Base-by-base conservation (phyloP, 805 yeast species). In the Kregervanrija delftensis region DNA sequence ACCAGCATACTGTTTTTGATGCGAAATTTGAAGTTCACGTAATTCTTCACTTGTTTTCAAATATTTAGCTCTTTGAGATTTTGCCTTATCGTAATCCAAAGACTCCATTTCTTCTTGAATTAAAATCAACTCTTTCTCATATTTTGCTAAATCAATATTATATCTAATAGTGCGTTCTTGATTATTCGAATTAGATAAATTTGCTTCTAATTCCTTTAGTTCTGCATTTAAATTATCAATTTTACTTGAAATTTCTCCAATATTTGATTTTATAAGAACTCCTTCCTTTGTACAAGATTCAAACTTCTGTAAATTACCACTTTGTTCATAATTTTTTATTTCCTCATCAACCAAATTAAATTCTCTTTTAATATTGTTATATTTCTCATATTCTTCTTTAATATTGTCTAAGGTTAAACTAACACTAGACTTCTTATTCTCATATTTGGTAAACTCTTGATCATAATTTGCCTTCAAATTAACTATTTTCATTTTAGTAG, bases 1-100 rank as follows among this genome's bases (percentile, higher is more conserved):
- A 11, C 88, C 81, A 3, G 95, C 85, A 53, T 85, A 79, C 42
- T 63, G 60, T 1, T 89, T 73, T 48, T 80, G 83, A 36, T 85
- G 60, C 4, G 63, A 64, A 12, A 85, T 72, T 43, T 79, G 77
- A 34, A 66, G 58, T 12, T 67, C 66, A 44, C 78, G 66, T 33
- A 89, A 63, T n/a, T 59, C 53, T 37, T 65, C 61, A 2, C 89
- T 74, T 46, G 76, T 73, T 10, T 69, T 63, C 53, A 85, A 83
- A 57, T 83, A 88, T 50, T 72, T 70, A 1, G 75, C 77, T 50
- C 83, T 71, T 47, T 79, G 74, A 2, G 65, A 64, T 46, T 79
- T 81, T 0, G 96, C 63, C 45, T 71, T 67, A 28, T 64, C 68
- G 56, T 59, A 60, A 42, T 58, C 67, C 39, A 73, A 56, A n/a